Conservation (phyloP, 75 land plant species). For the Cryptomeria japonica region DNA sequence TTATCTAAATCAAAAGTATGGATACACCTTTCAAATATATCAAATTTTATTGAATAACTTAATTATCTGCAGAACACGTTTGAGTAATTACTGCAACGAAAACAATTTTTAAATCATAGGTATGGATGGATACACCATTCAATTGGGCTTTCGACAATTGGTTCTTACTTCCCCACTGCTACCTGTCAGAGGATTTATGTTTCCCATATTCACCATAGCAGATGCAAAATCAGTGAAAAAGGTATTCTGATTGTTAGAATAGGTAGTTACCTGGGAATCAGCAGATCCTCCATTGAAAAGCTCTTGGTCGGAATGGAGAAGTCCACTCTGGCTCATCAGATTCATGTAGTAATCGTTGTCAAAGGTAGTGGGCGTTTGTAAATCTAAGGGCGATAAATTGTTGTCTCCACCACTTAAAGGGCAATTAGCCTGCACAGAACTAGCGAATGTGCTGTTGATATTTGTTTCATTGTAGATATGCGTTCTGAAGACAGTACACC, state of each 20-base stretch:
- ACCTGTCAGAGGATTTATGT: background rate
- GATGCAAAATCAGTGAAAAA: no score
- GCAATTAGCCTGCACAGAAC: background rate
- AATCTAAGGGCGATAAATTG: background rate
- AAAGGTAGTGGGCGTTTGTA: no score
- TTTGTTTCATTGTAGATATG: conserved; percentile 15
- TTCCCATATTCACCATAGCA: background rate
- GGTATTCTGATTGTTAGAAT: no score
- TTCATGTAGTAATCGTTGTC: background rate
- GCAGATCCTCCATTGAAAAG: background rate
- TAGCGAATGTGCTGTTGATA: background rate
- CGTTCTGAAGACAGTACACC: conserved; percentile 12
- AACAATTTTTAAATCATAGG: no score
- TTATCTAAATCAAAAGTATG: no score
- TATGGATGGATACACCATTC: no score
- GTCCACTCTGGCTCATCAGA: background rate
- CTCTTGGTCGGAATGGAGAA: background rate
- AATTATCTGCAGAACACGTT: no score
- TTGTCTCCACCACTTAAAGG: background rate
- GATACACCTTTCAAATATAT: no score
- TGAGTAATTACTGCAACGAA: no score
- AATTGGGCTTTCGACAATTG: background rate
- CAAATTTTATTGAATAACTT: no score
- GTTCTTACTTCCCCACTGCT: background rate
- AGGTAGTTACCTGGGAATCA: no score